Evolutionary conservation across 2,329 filamentous ascomycete species (phyloP).

Genomic region (Arthrobotrys sphaeroides): DNA sequence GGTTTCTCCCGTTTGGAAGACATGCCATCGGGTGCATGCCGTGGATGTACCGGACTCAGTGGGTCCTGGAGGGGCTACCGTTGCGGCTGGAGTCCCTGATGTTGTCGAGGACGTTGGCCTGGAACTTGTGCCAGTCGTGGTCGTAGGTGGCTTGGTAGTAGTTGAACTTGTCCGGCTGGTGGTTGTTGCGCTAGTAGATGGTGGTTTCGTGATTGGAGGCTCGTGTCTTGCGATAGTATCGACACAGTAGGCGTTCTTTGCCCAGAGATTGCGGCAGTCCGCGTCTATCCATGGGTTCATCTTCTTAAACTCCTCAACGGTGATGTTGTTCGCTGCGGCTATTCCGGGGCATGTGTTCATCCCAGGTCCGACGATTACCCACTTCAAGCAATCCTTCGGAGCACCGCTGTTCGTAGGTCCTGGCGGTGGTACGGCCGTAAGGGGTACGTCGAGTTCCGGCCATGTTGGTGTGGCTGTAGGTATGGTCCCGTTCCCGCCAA

Average conservation of each 20-base stretch:
- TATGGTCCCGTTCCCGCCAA: slow-evolving; percentile 4
- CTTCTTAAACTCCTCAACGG: background rate
- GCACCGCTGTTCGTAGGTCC: slow-evolving; percentile 9
- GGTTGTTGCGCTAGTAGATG: background rate
- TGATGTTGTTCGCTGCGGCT: slow-evolving; percentile 10
- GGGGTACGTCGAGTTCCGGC: slow-evolving; percentile 7
- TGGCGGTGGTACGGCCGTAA: background rate
- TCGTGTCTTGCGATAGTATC: slow-evolving; percentile 3
- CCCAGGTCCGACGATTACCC: background rate
- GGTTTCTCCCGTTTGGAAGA: slow-evolving; percentile 17
- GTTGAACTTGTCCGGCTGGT: background rate
- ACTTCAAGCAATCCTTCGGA: slow-evolving; percentile 22
- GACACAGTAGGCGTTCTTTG: slow-evolving; percentile 16
- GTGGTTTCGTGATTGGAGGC: background rate
- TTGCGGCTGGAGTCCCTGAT: background rate
- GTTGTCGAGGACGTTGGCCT: background rate
- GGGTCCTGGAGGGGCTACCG: slow-evolving; percentile 1
- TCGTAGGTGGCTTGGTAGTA: background rate
- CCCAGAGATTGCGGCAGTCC: slow-evolving; percentile 14
- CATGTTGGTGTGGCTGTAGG: slow-evolving; percentile 11
- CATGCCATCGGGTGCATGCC: slow-evolving; percentile 12
- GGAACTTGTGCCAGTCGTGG: background rate
- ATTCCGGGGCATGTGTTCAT: slow-evolving; percentile 18
- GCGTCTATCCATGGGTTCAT: slow-evolving; percentile 31
- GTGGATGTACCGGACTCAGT: background rate